Base-by-base conservation (phyloP, 2,329 filamentous ascomycete genomes). In the Aspergillus caelatus region DNA sequence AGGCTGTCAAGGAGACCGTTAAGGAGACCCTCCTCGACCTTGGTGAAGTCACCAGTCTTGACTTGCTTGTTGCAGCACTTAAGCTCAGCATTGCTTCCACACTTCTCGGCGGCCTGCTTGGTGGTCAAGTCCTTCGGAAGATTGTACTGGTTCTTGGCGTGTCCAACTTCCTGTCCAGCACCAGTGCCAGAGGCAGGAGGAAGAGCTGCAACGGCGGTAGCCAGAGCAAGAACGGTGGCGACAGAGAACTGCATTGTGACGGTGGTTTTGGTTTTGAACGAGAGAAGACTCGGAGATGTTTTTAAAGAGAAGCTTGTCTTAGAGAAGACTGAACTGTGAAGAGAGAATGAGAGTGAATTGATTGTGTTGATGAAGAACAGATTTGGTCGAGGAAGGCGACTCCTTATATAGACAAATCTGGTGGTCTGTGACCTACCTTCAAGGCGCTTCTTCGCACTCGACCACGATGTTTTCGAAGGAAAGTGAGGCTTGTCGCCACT, bases 61-160 rank as follows among this genome's bases (percentile, higher is more conserved):
- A 68, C 71, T 62, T 71, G 71, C 71, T 79, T 75, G 75, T 80
- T 78, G 71, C 76, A 77, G 75, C 76, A 78, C 57, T 74, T 75
- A 34, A 78, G 71, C 70, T 77, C 72, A 63, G 75, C 74, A 68
- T 77, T 67, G 68, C 75, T 69, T 75, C 76, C 76, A 52, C 76
- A 78, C 71, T 77, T 77, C 67, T 72, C 73, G 72, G 75, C 71
- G 58, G 75, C 76, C 73, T 78, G 72, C 72, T 78, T 70, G 66
- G 77, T 71, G 34, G 74, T 77, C 59, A 77, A 60, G 59, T 71
- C 60, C 30, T 72, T 65, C 30, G 70, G 71, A 14, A 78, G 74
- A 62, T 71, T 69, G 74, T 76, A 78, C 64, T 67, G 65, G 67
- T 77, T 63, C 28, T 77, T 57, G 69, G 68, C 70, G 72, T 76